A percentile compares a stretch with the other conserved stretches of the same genome.
Conservation (phyloP, 169 alveolate genomes). For the Cryptosporidium xiaoi region DNA sequence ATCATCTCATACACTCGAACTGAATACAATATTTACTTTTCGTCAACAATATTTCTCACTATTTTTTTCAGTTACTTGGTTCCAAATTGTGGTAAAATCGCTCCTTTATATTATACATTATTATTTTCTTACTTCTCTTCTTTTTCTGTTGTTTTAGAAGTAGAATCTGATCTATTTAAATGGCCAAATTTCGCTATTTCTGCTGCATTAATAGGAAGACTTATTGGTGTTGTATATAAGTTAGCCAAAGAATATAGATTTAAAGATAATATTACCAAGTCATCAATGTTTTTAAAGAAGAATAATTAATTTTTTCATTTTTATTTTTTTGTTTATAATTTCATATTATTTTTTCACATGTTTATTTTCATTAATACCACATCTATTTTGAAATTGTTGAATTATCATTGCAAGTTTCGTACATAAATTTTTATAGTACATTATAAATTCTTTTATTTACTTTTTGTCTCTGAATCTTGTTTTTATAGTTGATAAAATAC, state of each 20-base stretch:
- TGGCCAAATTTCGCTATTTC: slow-evolving; percentile 41
- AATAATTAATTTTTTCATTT: background rate
- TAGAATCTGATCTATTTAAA: too few species aligned
- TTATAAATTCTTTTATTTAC: too few species aligned
- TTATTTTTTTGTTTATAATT: background rate
- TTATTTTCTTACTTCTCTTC: slow-evolving; percentile 29
- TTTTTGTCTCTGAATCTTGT: too few species aligned
- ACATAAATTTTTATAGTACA: too few species aligned
- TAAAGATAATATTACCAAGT: background rate
- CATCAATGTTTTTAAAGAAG: background rate
- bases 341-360: too few species aligned
- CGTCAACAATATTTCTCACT: background rate
- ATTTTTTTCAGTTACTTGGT: slow-evolving; percentile 17
- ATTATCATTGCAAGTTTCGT: too few species aligned
- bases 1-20: too few species aligned
- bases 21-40: too few species aligned
- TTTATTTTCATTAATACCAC: too few species aligned
- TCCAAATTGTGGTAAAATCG: slow-evolving; percentile 25
- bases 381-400: too few species aligned
- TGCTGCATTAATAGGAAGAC: slow-evolving; percentile 49
- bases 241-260: background rate
- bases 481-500: too few species aligned
- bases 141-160: slow-evolving; percentile 1
- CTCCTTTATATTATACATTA: slow-evolving; percentile 32
- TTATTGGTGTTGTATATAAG: slow-evolving; percentile 26